Evolutionary conservation across 2,329 filamentous ascomycete species (phyloP).

Genomic region (Aureobasidium melanogenum): DNA sequence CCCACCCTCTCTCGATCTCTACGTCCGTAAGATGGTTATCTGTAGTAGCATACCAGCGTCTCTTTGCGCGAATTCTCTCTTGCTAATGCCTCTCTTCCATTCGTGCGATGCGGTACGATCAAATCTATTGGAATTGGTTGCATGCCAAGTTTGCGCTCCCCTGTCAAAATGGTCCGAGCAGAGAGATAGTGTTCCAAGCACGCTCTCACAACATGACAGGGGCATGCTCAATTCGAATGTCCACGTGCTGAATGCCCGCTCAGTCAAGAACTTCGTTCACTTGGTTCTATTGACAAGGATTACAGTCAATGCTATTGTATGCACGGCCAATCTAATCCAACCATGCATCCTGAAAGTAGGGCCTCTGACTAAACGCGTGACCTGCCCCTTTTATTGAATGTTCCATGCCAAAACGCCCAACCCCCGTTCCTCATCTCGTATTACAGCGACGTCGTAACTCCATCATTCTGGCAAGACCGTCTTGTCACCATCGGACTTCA

Average conservation of each 20-base stretch:
- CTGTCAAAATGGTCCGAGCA: background rate
- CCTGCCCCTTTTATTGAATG: background rate
- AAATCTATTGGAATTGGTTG: background rate
- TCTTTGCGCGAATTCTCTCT: background rate
- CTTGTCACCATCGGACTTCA: conserved; percentile 9
- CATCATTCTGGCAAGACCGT: conserved; percentile 2
- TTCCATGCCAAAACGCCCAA: conserved; percentile 6
- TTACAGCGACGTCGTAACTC: background rate
- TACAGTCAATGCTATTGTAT: background rate
- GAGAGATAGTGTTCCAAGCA: background rate
- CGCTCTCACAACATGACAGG: too few species aligned
- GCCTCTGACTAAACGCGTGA: background rate
- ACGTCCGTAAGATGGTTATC: background rate
- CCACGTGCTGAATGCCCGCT: background rate
- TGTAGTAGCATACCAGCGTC: background rate
- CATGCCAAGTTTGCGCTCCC: background rate
- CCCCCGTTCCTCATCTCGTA: background rate
- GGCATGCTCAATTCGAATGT: background rate
- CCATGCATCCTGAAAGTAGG: background rate
- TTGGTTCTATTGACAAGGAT: background rate
- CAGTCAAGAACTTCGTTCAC: background rate
- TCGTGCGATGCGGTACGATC: background rate
- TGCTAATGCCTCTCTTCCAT: background rate
- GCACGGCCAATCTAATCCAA: background rate
- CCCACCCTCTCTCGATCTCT: background rate